Evolutionary conservation across 1,284 basidiomycete genomes (phyloP).

Genomic region (Cutaneotrichosporon cyanovorans): DNA sequence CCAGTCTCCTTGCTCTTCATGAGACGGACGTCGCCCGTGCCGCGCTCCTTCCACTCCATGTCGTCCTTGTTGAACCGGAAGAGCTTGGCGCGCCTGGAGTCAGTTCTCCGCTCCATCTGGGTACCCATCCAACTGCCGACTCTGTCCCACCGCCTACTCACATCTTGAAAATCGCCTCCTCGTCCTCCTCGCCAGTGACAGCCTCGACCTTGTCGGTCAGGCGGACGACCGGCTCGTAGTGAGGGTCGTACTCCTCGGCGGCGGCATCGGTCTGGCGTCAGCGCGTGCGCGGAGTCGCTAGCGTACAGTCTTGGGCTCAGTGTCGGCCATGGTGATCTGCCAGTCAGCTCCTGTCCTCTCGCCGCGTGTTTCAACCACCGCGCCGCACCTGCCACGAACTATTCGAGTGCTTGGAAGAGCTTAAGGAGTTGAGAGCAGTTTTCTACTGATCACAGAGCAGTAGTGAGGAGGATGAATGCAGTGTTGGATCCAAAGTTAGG

Average conservation of each 20-base stretch:
- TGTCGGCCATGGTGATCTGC: slow-evolving; percentile 18
- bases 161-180: slow-evolving; percentile 94
- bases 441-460: too few relatives aligned
- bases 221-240: slow-evolving; percentile 94
- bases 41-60: slow-evolving; percentile 87
- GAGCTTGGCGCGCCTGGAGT: slow-evolving; percentile 85
- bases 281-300: not conserved
- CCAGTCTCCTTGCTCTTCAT: slow-evolving; percentile 78
- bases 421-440: too few relatives aligned
- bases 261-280: slow-evolving; percentile 10
- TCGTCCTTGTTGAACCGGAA: slow-evolving; percentile 82
- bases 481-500: too few relatives aligned
- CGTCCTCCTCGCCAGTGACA: slow-evolving; percentile 94
- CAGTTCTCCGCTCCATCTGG: not conserved
- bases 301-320: slow-evolving; percentile 17
- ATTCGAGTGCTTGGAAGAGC: too few relatives aligned
- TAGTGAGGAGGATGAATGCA: too few relatives aligned
- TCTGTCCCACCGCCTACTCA: slow-evolving; percentile 48
- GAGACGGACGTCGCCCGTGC: slow-evolving; percentile 78
- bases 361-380: too few relatives aligned
- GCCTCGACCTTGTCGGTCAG: slow-evolving; percentile 87
- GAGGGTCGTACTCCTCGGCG: slow-evolving; percentile 68
- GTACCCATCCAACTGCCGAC: not conserved
- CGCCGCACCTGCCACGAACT: too few relatives aligned
- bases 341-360: not conserved